Percentiles rank a stretch among this genome's conserved stretches.
These are phyloP conservation scores for Microascus cirrosus DNA, from an alignment of 2,329 filamentous ascomycete genomes.

Conservation along the genomic window DNA sequence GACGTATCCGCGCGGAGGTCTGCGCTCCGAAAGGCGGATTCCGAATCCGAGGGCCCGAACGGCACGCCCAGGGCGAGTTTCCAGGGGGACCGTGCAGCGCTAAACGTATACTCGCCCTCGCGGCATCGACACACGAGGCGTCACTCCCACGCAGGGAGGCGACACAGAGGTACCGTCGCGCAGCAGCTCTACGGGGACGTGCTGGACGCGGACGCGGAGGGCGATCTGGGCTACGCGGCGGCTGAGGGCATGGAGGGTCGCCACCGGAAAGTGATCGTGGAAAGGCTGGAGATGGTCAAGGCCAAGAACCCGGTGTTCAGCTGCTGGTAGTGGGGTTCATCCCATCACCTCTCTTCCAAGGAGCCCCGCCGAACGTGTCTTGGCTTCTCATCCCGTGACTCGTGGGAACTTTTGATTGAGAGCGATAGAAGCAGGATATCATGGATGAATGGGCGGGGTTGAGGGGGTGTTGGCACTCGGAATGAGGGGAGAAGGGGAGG, in stretches of 20 bases:
- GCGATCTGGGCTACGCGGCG: conserved; percentile 87
- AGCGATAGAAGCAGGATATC: background rate
- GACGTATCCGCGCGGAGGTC: conserved; percentile 10
- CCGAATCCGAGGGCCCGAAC: conserved; percentile 5
- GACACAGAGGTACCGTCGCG: conserved; percentile 38
- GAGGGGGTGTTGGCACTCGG: background rate
- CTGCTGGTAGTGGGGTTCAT: conserved; percentile 59
- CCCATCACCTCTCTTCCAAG: too few relatives aligned
- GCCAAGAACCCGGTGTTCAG: conserved; percentile 92
- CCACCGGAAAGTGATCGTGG: conserved; percentile 89
- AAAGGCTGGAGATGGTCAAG: conserved; percentile 91
- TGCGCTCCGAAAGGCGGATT: background rate
- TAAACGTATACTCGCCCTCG: conserved; percentile 30
- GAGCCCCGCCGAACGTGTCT: too few relatives aligned
- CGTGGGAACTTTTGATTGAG: too few relatives aligned
- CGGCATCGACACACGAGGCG: conserved; percentile 29
- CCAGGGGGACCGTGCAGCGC: conserved; percentile 18
- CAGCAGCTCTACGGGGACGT: conserved; percentile 39
- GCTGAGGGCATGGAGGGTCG: conserved; percentile 90
- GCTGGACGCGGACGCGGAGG: conserved; percentile 64
- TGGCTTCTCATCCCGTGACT: too few relatives aligned
- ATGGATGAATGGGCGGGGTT: background rate
- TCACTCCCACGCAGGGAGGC: conserved; percentile 38
- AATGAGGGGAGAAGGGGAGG: background rate
- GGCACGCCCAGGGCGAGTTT: conserved; percentile 14